phyloP scores from a whole-genome alignment of 495 filamentous ascomycete species.

The Aspergillus sclerotiicarbonarius region DNA sequence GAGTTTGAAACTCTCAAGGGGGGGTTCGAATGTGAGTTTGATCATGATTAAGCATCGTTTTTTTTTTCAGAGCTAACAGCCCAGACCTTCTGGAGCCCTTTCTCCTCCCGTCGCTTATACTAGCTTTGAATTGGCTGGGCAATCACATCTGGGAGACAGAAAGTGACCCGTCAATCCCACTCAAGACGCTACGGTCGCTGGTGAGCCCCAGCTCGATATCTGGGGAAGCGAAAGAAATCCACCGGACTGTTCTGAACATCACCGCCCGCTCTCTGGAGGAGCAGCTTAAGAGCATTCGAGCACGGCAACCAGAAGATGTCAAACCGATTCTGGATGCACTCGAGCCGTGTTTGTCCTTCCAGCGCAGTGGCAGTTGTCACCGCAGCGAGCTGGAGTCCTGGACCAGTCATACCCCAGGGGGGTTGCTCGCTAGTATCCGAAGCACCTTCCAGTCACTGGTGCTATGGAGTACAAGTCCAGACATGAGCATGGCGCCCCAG shows the following conservation, averaged over 20 bases:
- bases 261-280: constrained; percentile 74
- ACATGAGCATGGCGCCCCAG: constrained; percentile 64
- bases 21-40: constrained; percentile 80
- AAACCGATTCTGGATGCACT: constrained; percentile 70
- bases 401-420: constrained; percentile 60
- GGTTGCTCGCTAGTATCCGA: constrained; percentile 60
- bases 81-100: constrained; percentile 84
- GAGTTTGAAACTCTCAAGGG: constrained; percentile 79
- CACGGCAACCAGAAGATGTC: constrained; percentile 67
- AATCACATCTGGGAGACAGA: constrained; percentile 74
- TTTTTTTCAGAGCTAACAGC: neutral
- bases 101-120: constrained; percentile 80
- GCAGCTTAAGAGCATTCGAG: constrained; percentile 69
- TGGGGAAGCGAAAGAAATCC: constrained; percentile 75
- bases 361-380: constrained; percentile 61
- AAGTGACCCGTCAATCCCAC: constrained; percentile 58
- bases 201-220: constrained; percentile 74
- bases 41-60: neutral
- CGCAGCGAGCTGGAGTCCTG: constrained; percentile 76
- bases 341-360: constrained; percentile 64
- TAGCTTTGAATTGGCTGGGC: constrained; percentile 76
- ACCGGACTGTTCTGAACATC: constrained; percentile 79
- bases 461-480: constrained; percentile 67
- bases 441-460: constrained; percentile 66
- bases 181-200: constrained; percentile 72